Base-by-base conservation (phyloP, 306 rosid species). In the Glycine soja region DNA sequence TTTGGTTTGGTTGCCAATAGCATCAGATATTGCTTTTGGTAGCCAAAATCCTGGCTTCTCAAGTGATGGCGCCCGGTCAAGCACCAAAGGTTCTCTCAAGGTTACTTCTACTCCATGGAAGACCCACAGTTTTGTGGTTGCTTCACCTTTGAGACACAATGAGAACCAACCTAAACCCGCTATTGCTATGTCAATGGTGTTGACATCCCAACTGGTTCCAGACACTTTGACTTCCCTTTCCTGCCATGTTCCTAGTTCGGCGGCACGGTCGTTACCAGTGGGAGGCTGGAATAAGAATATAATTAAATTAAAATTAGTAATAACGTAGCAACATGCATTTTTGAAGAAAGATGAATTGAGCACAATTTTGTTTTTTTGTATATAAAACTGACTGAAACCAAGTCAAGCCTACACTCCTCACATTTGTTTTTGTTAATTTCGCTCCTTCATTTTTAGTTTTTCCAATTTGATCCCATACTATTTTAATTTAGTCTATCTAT, bases 1-100 rank as follows among this genome's bases (percentile, higher is more conserved):
- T 85, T 80, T 92, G 48, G 90, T 82, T 82, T 88, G 91, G 83
- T 74, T 82, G 79, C 88, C 95, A 52, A 91, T 54, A 74, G 92
- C 91, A 24, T 89, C 94, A 7, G 98, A 91, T 57, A 92, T 84
- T 7, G 97, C 91, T 80, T 91, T 91, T 4, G 98, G 95, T 51
- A 92, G 88, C 97, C 89, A 92, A 70, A 95, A 95, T 24, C 97
- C 98, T 2, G 97, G 95, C 76, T 91, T 90, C 83, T 92, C 98
- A 1, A 88, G 87, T 72, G 45, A 88, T 0, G 74, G 82, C n/a
- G 98, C 97, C 70, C 97, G 91, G 87, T 95, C 98, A 74, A 92
- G 86, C 63, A 91, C 97, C 84, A 92, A 82, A 5, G 98, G 98
- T 51, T 95, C 98, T 77, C 98, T 90, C 74, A 85, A 15, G 38